Evolutionary conservation across 2,329 filamentous ascomycete genomes (phyloP).

Genomic region (Monilinia polystroma): DNA sequence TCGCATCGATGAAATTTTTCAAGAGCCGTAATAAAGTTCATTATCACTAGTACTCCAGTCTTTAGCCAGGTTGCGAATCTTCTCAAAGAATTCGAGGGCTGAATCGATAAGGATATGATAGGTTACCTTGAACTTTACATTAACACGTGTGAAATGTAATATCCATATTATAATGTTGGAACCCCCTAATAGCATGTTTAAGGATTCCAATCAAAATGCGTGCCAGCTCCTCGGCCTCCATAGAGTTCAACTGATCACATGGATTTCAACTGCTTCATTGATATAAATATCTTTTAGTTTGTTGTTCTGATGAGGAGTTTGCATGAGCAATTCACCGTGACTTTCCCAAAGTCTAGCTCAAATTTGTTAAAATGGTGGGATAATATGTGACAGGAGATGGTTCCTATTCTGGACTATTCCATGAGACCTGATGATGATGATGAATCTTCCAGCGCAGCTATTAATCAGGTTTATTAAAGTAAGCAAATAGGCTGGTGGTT

Average conservation of each 20-base stretch:
- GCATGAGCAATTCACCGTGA: slow-evolving; percentile 5
- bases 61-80: neutral
- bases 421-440: neutral
- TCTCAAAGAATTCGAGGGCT: neutral
- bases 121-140: neutral
- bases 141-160: neutral
- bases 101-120: neutral
- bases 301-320: neutral
- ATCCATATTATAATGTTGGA: neutral
- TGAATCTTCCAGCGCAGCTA: neutral
- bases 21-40: neutral
- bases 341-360: neutral
- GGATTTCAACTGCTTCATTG: neutral
- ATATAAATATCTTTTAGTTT: neutral
- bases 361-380: neutral
- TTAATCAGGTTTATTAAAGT: neutral
- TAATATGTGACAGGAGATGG: neutral
- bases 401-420: neutral
- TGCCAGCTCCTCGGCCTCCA: neutral
- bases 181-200: neutral
- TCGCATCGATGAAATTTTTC: neutral
- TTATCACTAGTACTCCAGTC: neutral
- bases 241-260: neutral
- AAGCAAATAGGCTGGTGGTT: neutral
- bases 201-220: neutral